Conservation (phyloP, 75 land plant species). For the Cupressus sempervirens region DNA sequence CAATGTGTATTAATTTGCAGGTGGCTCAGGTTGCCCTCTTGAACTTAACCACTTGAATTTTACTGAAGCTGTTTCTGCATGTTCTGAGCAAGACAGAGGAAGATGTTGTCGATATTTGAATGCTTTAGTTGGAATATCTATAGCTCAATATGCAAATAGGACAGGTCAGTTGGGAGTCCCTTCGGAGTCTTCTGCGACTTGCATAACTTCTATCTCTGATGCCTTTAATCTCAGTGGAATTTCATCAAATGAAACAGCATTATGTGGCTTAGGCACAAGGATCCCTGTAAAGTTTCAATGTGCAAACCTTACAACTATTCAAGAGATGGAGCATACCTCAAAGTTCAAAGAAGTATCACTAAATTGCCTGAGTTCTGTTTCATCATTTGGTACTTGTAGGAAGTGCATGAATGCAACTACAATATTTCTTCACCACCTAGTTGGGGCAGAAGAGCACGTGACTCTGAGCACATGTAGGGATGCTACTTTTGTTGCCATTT, state of each 20-base stretch:
- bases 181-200: constrained; percentile 37
- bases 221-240: constrained; percentile 47
- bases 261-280: constrained; percentile 67
- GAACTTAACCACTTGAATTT: constrained; percentile 60
- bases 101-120: constrained; percentile 72
- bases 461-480: constrained; percentile 58
- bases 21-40: constrained; percentile 61
- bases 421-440: constrained; percentile 39
- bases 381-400: constrained; percentile 28
- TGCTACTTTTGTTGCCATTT: constrained; percentile 69
- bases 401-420: constrained; percentile 59
- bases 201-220: constrained; percentile 37
- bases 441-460: constrained; percentile 39
- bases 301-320: constrained; percentile 37
- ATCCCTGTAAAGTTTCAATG: constrained; percentile 56
- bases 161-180: constrained; percentile 57
- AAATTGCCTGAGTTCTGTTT: constrained; percentile 39
- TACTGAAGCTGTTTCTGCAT: constrained; percentile 47
- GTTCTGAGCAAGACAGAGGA: constrained; percentile 41
- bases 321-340: constrained; percentile 56
- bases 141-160: constrained; percentile 54
- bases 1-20: neutral
- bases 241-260: constrained; percentile 38
- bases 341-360: constrained; percentile 41
- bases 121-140: constrained; percentile 61